Base-by-base conservation (phyloP, 768 basidiomycete species). In the Mycena rebaudengoi region DNA sequence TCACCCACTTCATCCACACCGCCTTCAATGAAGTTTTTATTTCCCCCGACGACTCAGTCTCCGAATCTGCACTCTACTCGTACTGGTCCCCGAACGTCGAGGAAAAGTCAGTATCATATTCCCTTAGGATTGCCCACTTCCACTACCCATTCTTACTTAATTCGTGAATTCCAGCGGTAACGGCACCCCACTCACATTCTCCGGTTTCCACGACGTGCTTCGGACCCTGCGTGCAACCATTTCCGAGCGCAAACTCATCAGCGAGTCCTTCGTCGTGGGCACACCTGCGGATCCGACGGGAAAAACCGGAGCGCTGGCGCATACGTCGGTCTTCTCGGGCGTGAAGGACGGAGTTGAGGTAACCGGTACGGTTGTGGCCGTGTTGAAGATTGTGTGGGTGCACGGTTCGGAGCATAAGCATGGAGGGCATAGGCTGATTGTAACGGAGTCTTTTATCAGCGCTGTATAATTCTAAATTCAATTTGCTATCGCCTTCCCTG, bases 391-490 rank as follows among this genome's bases (percentile, higher is more conserved):
- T 20, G 41, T 28, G 5, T 57, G 55, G 55, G 55, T 57, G 2
- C 25, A 45, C 5, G 55, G 37, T 25, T 8, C 35, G 7, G 21
- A 44, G 23, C 44, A 57, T 57, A 26, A 13, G 1, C 29, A 46
- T 10, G 55, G 55, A 8, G 55, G 55, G 20, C 55, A 29, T 11
- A 45, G 55, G n/a, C 32, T 45, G 33, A 25, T 57, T 11, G 55
- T 57, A 5, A 46, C 55, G 18, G 55, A 57, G 33, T 41, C 55
- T 23, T 57, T 57, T 20, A 46, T 57, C 25, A 41, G n/a, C n/a
- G n/a, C n/a, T n/a, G n/a, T n/a, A n/a, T n/a, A n/a, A n/a, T n/a
- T n/a, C n/a, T n/a, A n/a, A n/a, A n/a, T n/a, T n/a, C n/a, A n/a
- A n/a, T n/a, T n/a, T n/a, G n/a, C n/a, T n/a, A n/a, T n/a, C n/a